Evolutionary conservation across 495 filamentous ascomycete genomes (phyloP), one percentile per base, ranked within the genome.

Genomic region (Aspergillus sclerotioniger): DNA sequence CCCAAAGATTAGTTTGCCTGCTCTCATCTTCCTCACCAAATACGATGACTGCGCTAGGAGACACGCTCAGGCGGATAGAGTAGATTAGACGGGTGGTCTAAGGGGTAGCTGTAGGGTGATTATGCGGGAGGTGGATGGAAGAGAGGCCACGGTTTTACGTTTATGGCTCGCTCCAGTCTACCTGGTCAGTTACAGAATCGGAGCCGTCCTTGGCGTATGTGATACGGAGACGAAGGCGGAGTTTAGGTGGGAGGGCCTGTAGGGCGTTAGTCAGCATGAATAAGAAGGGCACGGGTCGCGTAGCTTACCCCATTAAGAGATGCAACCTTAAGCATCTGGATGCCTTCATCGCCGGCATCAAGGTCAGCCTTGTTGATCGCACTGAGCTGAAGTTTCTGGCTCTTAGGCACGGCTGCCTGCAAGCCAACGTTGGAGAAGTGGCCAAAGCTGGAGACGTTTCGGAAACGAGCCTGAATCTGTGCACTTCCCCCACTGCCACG

Each of bases 361-460:
- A 98, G 69, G 44, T 96, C 90, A 1, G 85, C 71, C 63, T 83
- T 87, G 54, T 86, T 94, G 57, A 98, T 94, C 52, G 87, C 89
- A 65, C 92, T 87, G 50, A 98, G 76, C 70, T 96, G 90, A 59
- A 98, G 70, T 65, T 90, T 93, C 73, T 98, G 95, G 35, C 87
- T 91, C 76, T 96, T 97, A 6, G 94, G 95, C 59, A 98, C 94
- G 5, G 94, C 94, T 47, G 92, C 95, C 71, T 98, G 95, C 52
- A 98, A 67, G 6, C 86, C 87, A 16, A 97, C 89, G 33, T 76
- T 81, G 15, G 84, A 80, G 47, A 98, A 80, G n/a, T 72, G 66
- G 28, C 77, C 77, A 51, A 86, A 84, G 53, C 81, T 82, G 13
- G 85, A 87, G 1, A 73, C 79, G 68, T 97, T 98, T 13, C 80